Conservation (phyloP, 1,139 yeast genomes). For the Meyerozyma elateridarum region DNA sequence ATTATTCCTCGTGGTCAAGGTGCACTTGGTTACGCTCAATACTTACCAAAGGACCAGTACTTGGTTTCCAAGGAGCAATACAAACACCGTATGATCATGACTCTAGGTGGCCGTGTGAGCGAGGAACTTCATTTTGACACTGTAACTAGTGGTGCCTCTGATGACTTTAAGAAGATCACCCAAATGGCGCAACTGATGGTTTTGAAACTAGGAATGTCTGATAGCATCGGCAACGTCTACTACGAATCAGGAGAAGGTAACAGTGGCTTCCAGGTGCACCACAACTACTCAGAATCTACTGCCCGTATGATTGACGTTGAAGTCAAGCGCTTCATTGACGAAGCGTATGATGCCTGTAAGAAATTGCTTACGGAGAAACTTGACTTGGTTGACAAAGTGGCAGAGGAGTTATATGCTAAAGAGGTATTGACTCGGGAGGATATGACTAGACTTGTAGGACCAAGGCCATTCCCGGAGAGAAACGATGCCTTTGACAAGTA, state of each 20-base stretch:
- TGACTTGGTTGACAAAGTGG: conserved; percentile 62
- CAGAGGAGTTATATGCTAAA: conserved; percentile 59
- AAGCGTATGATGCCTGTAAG: conserved; percentile 48
- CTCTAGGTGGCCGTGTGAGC: conserved; percentile 75
- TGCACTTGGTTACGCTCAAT: conserved; percentile 80
- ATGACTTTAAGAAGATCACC: conserved; percentile 76
- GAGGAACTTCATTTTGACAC: conserved; percentile 73
- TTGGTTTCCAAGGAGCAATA: conserved; percentile 63
- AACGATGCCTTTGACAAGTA: conserved; percentile 81
- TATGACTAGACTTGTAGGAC: conserved; percentile 69
- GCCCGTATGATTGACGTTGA: conserved; percentile 64
- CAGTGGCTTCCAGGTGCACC: conserved; percentile 52
- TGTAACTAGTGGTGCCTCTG: conserved; percentile 80
- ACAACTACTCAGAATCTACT: conserved; percentile 67
- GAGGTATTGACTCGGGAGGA: conserved; percentile 80
- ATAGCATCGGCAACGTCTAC: conserved; percentile 58
- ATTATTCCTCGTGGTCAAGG: conserved; percentile 83
- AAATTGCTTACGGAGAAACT: conserved; percentile 52
- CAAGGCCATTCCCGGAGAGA: conserved; percentile 71
- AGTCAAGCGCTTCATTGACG: conserved; percentile 56
- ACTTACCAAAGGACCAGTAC: conserved; percentile 73
- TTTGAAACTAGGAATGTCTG: conserved; percentile 70
- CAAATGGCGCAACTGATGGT: conserved; percentile 78
- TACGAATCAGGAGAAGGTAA: conserved; percentile 44
- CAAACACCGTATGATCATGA: conserved; percentile 73